Percentiles rank a stretch among this genome's conserved stretches.
phyloP scores from a whole-genome alignment of 805 yeast species.

The Candida pseudoglaebosa region DNA sequence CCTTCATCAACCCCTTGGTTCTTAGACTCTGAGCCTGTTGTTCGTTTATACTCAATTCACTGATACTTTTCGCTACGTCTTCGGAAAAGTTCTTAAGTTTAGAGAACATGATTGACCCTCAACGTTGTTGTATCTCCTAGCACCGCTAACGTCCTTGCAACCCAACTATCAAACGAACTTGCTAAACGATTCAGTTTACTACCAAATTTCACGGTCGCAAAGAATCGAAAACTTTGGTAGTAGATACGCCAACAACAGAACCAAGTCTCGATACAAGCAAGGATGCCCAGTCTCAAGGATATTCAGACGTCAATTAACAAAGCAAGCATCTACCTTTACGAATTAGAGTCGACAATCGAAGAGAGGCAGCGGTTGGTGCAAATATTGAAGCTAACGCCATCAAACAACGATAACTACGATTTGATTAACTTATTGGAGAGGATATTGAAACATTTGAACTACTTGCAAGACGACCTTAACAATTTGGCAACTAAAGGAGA shows the following conservation, averaged over 20 bases:
- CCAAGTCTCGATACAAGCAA: too few relatives aligned
- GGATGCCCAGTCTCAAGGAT: slow-evolving; percentile 7
- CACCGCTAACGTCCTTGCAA: too few relatives aligned
- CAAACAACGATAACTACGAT: slow-evolving; percentile 36
- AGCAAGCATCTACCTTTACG: slow-evolving; percentile 9
- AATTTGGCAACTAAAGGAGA: slow-evolving; percentile 3
- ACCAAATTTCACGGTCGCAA: background rate
- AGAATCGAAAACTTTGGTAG: too few relatives aligned
- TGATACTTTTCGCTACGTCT: slow-evolving; percentile 42
- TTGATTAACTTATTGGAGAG: slow-evolving; percentile 25
- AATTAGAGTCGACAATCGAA: slow-evolving; percentile 25
- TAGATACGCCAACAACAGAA: too few relatives aligned
- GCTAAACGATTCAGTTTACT: background rate
- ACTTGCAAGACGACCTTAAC: slow-evolving; percentile 26
- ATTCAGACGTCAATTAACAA: slow-evolving; percentile 6
- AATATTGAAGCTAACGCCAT: slow-evolving; percentile 32
- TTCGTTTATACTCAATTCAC: slow-evolving; percentile 25
- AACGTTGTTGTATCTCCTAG: too few relatives aligned
- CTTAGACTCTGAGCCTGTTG: slow-evolving; percentile 1
- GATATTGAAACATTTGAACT: slow-evolving; percentile 23
- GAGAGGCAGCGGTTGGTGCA: slow-evolving; percentile 29
- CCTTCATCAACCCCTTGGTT: slow-evolving; percentile 18
- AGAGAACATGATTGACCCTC: slow-evolving; percentile 31
- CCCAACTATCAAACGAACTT: too few relatives aligned
- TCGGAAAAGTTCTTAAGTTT: slow-evolving; percentile 41